phyloP scores from a whole-genome alignment of 2,329 filamentous ascomycete species.

The Beauveria sp. region DNA sequence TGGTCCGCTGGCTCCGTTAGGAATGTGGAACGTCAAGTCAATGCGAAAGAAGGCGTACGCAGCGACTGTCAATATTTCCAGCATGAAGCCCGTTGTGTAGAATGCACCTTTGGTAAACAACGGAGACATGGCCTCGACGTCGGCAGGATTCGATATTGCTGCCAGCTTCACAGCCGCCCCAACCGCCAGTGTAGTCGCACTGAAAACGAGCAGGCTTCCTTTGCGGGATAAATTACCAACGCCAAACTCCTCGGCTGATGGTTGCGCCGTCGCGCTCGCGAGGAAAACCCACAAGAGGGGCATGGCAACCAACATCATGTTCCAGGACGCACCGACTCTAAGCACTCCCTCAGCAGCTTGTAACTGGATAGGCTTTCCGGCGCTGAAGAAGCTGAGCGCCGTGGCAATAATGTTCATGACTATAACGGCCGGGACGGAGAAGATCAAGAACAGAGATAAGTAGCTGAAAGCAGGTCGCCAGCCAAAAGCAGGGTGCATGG shows the following conservation, averaged over 20 bases:
- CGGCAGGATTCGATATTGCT: background rate
- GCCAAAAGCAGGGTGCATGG: conserved; percentile 28
- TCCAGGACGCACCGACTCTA: conserved; percentile 17
- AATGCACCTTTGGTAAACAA: conserved; percentile 27
- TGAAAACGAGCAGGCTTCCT: conserved; percentile 20
- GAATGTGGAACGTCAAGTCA: conserved; percentile 24
- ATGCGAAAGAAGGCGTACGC: conserved; percentile 22
- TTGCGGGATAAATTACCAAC: conserved; percentile 23
- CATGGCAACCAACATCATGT: conserved; percentile 16
- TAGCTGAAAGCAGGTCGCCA: conserved; percentile 25
- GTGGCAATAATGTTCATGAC: conserved; percentile 25
- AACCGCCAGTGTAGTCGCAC: conserved; percentile 14
- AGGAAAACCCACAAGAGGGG: conserved; percentile 19
- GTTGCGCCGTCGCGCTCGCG: conserved; percentile 20
- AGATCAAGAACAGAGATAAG: conserved; percentile 16
- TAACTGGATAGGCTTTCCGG: background rate
- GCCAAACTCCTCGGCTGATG: conserved; percentile 25
- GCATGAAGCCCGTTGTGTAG: conserved; percentile 27
- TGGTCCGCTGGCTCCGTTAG: conserved; percentile 17
- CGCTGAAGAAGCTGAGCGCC: conserved; percentile 18
- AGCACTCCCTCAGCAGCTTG: conserved; percentile 13
- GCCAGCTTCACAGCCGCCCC: conserved; percentile 17
- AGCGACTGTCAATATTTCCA: conserved; percentile 23
- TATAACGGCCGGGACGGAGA: conserved; percentile 22
- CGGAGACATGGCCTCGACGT: conserved; percentile 15